Percentiles rank a stretch among this genome's conserved stretches.
Conservation (phyloP, 768 basidiomycete species). For the Boletus pseudopeckii region DNA sequence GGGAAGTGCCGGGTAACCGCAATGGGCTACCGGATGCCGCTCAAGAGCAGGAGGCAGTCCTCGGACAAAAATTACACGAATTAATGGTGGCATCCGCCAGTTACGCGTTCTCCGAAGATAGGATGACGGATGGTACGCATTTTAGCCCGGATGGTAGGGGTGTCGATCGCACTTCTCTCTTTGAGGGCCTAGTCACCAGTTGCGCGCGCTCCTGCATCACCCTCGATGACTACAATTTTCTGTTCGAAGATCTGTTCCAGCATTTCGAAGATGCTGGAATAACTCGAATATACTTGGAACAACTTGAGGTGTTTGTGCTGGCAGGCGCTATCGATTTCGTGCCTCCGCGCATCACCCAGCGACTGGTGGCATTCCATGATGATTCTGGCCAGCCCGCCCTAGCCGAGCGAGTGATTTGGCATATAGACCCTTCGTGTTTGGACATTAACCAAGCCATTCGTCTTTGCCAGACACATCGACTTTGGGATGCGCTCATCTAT, state of each 20-base stretch:
- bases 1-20: constrained; percentile 77
- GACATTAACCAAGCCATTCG: constrained; percentile 92
- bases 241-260: constrained; percentile 93
- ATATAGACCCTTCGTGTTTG: constrained; percentile 85
- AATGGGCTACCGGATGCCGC: constrained; percentile 78
- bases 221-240: constrained; percentile 75
- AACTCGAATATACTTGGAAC: constrained; percentile 73
- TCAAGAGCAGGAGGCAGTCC: constrained; percentile 53
- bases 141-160: constrained; percentile 77
- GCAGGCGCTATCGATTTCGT: constrained; percentile 66
- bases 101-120: constrained; percentile 93
- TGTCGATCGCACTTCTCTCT: constrained; percentile 87
- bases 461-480: constrained; percentile 75
- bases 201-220: constrained; percentile 79
- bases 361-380: constrained; percentile 75
- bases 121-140: constrained; percentile 89
- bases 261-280: constrained; percentile 84
- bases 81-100: constrained; percentile 84
- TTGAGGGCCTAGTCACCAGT: constrained; percentile 79
- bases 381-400: constrained; percentile 65
- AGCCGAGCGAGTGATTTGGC: constrained; percentile 91
- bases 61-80: constrained; percentile 74
- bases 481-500: constrained; percentile 94
- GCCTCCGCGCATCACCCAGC: constrained; percentile 86
- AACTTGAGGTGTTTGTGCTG: constrained; percentile 81